A percentile compares a stretch with the other conserved stretches of the same genome.
Evolutionary conservation across 495 filamentous ascomycete species (phyloP).

Genomic region (Neurospora intermedia): DNA sequence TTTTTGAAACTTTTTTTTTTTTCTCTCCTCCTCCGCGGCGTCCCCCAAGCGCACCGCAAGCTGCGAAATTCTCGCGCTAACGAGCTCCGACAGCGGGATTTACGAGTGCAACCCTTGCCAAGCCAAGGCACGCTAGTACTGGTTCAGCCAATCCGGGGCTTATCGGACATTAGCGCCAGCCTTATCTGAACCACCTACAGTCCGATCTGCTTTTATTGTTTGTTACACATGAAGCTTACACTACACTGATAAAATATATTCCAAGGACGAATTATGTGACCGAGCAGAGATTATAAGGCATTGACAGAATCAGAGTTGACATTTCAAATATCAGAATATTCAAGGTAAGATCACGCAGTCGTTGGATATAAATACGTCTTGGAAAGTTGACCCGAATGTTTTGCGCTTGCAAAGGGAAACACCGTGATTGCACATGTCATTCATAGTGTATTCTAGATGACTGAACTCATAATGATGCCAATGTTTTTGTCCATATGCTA

Average conservation of each 20-base stretch:
- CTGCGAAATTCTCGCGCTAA: slow-evolving; percentile 2
- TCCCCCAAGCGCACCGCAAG: not conserved
- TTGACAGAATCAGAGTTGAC: no score
- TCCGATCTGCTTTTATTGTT: not conserved
- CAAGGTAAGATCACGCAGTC: no score
- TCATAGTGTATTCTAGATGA: no score
- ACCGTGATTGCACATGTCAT: no score
- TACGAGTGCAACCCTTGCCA: not conserved
- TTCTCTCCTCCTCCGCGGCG: no score
- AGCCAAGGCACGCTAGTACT: not conserved
- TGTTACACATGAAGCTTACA: no score
- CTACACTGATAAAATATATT: no score
- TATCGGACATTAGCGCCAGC: slow-evolving; percentile 6
- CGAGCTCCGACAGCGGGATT: slow-evolving; percentile 13
- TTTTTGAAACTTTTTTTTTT: not conserved
- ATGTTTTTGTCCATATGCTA: not conserved
- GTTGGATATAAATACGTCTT: no score
- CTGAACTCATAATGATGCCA: not conserved
- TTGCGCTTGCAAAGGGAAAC: no score
- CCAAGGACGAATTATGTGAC: no score
- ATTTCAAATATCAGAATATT: no score
- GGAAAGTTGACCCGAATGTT: not conserved
- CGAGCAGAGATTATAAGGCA: no score
- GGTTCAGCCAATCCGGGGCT: not conserved
- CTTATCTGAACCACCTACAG: slow-evolving; percentile 5